Percentiles rank a stretch among this genome's conserved stretches.
These are phyloP conservation scores for Tricholoma hemisulphureum DNA, from an alignment of 768 basidiomycete species.

Conservation along the genomic window DNA sequence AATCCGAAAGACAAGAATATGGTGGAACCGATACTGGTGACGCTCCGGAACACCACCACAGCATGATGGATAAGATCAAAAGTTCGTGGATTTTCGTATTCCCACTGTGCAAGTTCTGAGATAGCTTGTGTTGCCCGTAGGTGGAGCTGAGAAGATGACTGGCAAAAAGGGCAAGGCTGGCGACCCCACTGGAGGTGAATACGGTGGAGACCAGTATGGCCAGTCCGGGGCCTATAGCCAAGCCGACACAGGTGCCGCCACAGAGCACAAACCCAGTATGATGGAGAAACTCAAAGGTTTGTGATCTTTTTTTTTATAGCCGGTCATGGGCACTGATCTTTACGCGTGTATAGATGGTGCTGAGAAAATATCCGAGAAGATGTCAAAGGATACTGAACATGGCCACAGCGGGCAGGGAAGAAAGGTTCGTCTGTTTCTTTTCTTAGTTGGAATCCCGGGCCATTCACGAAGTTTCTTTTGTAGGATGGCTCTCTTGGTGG, in stretches of 20 bases:
- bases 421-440: slow-evolving; percentile 5
- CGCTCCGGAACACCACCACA: neutral
- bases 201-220: neutral
- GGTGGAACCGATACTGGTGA: slow-evolving; percentile 7
- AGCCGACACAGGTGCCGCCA: neutral
- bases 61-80: slow-evolving; percentile 21
- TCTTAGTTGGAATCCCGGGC: neutral
- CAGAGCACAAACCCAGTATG: slow-evolving; percentile 1
- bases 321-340: neutral
- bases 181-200: neutral
- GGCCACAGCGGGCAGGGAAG: slow-evolving; percentile 22
- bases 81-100: neutral
- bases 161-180: neutral
- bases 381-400: slow-evolving; percentile 19
- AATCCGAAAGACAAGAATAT: too few species aligned
- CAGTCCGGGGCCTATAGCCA: neutral
- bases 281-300: slow-evolving; percentile 25
- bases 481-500: neutral
- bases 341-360: slow-evolving; percentile 13
- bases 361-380: slow-evolving; percentile 23
- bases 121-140: neutral
- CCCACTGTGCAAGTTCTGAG: neutral
- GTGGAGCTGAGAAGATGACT: neutral
- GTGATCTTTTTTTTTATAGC: neutral
- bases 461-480: neutral